Base-by-base conservation (phyloP, 495 filamentous ascomycete genomes). In the Podospora comata region DNA sequence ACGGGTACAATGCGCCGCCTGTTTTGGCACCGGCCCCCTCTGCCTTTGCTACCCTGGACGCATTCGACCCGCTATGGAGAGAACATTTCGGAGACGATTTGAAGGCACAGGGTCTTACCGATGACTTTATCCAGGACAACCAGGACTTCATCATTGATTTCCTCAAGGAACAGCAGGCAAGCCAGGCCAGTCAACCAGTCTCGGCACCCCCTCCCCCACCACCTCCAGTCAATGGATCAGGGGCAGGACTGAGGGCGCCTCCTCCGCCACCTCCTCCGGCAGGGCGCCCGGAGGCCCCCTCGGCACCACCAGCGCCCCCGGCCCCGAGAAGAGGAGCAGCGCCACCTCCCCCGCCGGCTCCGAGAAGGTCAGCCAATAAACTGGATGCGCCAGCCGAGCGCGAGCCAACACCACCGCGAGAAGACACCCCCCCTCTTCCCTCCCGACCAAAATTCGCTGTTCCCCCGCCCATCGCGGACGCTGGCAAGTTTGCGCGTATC, bases 61-160 rank as follows among this genome's bases (percentile, higher is more conserved):
- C 88, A 39, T 89, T 89, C 59, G 93, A 97, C 79, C 92, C 93
- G 0, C 84, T 88, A 53, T 94, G 91, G 86, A 88, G 92, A 79
- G 87, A 89, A n/a, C 85, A 96, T 56, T 85, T 97, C 74, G 89
- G 90, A 26, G 82, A 86, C 72, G 92, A 97, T 73, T 80, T 99
- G 26, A 82, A 88, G 72, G 80, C 86, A 30, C 93, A 97, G 89
- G 95, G 94, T 3, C 91, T 97, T 58, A 96, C 91, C 1, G 91
- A 95, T 73, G 94, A 97, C 74, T 90, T 95, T 71, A 95, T 98
- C 66, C 89, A 87, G 65, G 91, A 96, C 66, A 94, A 97, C 73
- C 90, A 93, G 55, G 94, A 97, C 64, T 98, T 97, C 72, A 99
- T 98, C 77, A 92, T 94, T 77, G 84, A 88, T 19, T 99, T 95